Evolutionary conservation across 495 filamentous ascomycete species (phyloP), one percentile per base, ranked within the genome.

Genomic region (Lasiosphaeria miniovina): DNA sequence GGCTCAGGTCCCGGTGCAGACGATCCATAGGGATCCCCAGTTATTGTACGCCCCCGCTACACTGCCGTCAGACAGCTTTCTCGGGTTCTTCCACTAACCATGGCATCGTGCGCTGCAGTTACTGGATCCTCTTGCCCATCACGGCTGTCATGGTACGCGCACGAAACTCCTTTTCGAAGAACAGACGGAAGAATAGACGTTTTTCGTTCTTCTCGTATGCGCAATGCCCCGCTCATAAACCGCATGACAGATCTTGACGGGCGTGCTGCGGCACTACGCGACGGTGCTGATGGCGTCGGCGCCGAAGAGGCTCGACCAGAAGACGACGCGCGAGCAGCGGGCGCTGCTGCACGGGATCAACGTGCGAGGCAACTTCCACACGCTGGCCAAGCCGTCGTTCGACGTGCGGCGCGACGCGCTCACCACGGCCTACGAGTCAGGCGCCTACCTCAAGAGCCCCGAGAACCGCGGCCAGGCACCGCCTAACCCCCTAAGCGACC

Each of bases 121-220:
- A 96, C 79, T 98, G 94, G 94, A 98, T 98, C 74, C 79, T 98
- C 40, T 88, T 98, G 64, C 94, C 94, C 32, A 98, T 98, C 72
- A 93, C 93, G 15, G 80, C 94, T 64, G 94, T 98, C 69, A 98
- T 98, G 95, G 91, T 95, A 84, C 51, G 74, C 7, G 17, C 50
- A 1, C 31, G 35, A 34, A 36, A 3, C 15, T 17, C 6, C 32
- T 10, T 33, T 52, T 34, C 49, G 4, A 6, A 51, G 7, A 10
- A 52, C 32, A 10, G 12, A 2, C 24, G 24, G 4, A 6, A 51
- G 7, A 10, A 52, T 10, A 10, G 12, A 2, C 24, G 24, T 24
- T 24, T 0, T 2, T 24, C 24, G 24, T 24, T 24, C 24, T 24
- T 3, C 41, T 12, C 6, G 15, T 46, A 9, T 33, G 48, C 51